Base-by-base conservation (phyloP, 148 eudicot genomes). In the Chenopodium formosanum region DNA sequence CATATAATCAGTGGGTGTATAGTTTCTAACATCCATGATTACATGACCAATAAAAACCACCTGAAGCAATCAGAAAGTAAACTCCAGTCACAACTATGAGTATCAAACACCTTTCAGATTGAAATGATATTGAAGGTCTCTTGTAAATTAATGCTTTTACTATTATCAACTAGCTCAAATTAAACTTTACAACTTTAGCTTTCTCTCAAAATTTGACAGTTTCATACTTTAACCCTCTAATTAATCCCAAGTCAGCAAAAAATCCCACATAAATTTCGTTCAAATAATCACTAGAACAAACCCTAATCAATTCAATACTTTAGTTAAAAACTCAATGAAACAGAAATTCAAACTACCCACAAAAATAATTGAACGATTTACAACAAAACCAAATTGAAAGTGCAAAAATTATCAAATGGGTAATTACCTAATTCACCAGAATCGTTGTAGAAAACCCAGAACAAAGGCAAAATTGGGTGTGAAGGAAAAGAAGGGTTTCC, bases 11-110 rank as follows among this genome's bases (percentile, higher is more conserved):
- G 79, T n/a, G 29, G 88, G 67, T 48, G 83, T 68, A 81, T 72
- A 83, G 60, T 88, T 88, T 70, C 66, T 81, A 76, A 83, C 77
- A 77, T 81, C 86, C 90, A 88, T 86, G 67, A 23, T 82, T 65
- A 70, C 79, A 64, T 86, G 67, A 76, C 82, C 78, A 86, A 68
- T 8, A 5, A 5, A 40, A 40, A 40, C 44, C 7, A 40, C 83
- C 90, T 88, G 85, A 82, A 72, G 78, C 80, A 56, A 78, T 70
- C 76, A 76, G 65, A 44, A 75, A 22, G 56, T 47, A 77, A 71
- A 19, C 53, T 73, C 79, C 23, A 44, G 44, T 80, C 81, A 77
- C 66, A 27, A n/a, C 27, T 75, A 19, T 4, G 14, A 27, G 19
- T 66, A 27, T 60, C 13, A 16, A 44, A 77, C 58, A 40, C 12